Conservation (phyloP, 2,329 filamentous ascomycete species). For the Cladosporium sphaerospermum region DNA sequence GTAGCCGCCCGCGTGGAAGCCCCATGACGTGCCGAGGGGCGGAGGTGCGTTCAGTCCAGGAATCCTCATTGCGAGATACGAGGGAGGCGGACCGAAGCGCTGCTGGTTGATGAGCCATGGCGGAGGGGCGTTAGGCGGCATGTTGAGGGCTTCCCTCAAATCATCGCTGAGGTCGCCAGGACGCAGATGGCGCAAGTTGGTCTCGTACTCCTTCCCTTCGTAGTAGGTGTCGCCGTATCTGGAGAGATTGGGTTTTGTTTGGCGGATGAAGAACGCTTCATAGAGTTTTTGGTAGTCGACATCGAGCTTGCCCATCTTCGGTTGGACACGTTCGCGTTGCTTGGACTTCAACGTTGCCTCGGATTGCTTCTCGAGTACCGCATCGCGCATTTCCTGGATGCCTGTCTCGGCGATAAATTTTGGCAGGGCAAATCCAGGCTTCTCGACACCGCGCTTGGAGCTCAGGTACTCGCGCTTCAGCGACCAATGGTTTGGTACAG, state of each 20-base stretch:
- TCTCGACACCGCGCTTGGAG: slow-evolving; percentile 94
- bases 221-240: slow-evolving; percentile 99
- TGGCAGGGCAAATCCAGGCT: slow-evolving; percentile 83
- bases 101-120: slow-evolving; percentile 98
- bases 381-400: slow-evolving; percentile 96
- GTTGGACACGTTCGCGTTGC: slow-evolving; percentile 85
- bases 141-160: slow-evolving; percentile 86
- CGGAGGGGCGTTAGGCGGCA: slow-evolving; percentile 85
- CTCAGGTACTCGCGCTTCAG: slow-evolving; percentile 95
- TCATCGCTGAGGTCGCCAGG: slow-evolving; percentile 86
- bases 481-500: slow-evolving; percentile 89
- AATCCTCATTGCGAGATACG: slow-evolving; percentile 91
- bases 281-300: slow-evolving; percentile 98
- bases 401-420: slow-evolving; percentile 97
- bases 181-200: slow-evolving; percentile 82
- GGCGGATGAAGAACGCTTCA: slow-evolving; percentile 96
- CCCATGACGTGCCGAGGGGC: slow-evolving; percentile 84
- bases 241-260: slow-evolving; percentile 90
- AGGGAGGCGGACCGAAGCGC: slow-evolving; percentile 84
- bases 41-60: slow-evolving; percentile 90
- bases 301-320: slow-evolving; percentile 94
- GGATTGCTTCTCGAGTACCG: slow-evolving; percentile 90
- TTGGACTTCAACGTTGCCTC: slow-evolving; percentile 90
- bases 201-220: slow-evolving; percentile 97
- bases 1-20: slow-evolving; percentile 90